Evolutionary conservation across 805 yeast species (phyloP), one percentile per base, ranked within the genome.

Genomic region (Cyberlindnera japonica): DNA sequence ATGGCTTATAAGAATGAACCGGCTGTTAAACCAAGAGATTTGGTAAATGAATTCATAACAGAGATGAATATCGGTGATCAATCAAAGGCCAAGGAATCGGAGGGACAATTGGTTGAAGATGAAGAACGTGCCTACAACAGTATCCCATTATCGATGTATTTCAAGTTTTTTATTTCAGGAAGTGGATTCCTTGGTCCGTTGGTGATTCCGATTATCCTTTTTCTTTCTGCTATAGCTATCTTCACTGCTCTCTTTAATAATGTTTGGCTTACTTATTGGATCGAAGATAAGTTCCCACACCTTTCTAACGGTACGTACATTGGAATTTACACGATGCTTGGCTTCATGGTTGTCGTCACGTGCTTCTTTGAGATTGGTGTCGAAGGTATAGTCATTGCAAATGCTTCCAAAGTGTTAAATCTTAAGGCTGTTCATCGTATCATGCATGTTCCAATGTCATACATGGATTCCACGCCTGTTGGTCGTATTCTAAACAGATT

Each of bases 401-500:
- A 16, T 7, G 32, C 54, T 3, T 46, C 56, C 6, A 52, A 44
- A 19, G 12, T 22, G 5, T 27, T 52, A 17, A 42, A 82, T 54
- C 62, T 79, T 14, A 41, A 48, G 35, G 83, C 90, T 11, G 11
- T 22, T 8, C 24, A 69, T 33, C 72, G 67, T 25, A 68, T 88
- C n/a, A 64, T 88, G 44, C 80, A 79, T 45, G 79, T 91, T 3
- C 95, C 95, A 35, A 85, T 86, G 90, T 63, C 80, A 1, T 89
- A 77, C 57, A 72, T 86, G 64, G 96, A 89, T 55, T 78, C 87
- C 10, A 83, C 95, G 0, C 96, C 96, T 14, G 72, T 85, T 69
- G 96, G 96, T 2, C 72, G 96, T 49, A 80, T 88, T 43, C 67
- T 89, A 58, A 88, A 86, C 62, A 69, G 95, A 50, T 87, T 87